Percentiles rank a stretch among this genome's conserved stretches.
phyloP scores from a whole-genome alignment of 2,329 filamentous ascomycete genomes.

The Penicillium janthinellum region DNA sequence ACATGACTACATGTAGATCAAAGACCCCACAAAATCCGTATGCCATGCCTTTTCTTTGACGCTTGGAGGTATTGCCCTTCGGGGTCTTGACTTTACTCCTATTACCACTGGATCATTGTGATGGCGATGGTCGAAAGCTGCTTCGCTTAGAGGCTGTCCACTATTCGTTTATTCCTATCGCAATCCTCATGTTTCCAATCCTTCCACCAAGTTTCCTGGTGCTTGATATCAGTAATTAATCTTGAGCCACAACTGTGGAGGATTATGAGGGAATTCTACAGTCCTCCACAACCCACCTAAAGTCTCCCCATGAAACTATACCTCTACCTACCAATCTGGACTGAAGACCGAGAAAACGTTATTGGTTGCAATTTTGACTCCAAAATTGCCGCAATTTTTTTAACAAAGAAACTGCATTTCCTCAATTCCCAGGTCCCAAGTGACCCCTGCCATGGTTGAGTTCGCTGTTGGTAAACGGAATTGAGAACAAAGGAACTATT shows the following conservation, averaged over 20 bases:
- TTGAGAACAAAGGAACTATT: slow-evolving; percentile 4
- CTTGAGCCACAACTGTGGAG: neutral
- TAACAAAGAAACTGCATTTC: neutral
- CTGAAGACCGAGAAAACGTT: neutral
- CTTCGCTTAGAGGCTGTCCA: neutral
- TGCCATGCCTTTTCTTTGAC: neutral
- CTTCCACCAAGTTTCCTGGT: neutral
- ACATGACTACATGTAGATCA: too few relatives aligned
- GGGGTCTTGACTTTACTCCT: neutral
- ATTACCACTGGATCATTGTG: neutral
- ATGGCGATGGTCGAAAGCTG: neutral
- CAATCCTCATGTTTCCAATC: neutral
- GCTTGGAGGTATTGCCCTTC: neutral
- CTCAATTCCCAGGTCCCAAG: neutral
- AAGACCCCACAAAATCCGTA: neutral
- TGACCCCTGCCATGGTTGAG: neutral
- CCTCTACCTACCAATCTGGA: neutral
- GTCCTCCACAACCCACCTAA: too few relatives aligned
- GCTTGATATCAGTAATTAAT: neutral
- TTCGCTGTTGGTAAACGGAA: neutral
- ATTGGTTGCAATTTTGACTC: too few relatives aligned
- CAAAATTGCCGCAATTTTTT: neutral
- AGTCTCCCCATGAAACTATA: neutral
- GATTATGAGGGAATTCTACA: too few relatives aligned
- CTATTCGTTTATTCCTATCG: neutral